Evolutionary conservation across 2,329 filamentous ascomycete genomes (phyloP).

Genomic region (Fusarium sp.): DNA sequence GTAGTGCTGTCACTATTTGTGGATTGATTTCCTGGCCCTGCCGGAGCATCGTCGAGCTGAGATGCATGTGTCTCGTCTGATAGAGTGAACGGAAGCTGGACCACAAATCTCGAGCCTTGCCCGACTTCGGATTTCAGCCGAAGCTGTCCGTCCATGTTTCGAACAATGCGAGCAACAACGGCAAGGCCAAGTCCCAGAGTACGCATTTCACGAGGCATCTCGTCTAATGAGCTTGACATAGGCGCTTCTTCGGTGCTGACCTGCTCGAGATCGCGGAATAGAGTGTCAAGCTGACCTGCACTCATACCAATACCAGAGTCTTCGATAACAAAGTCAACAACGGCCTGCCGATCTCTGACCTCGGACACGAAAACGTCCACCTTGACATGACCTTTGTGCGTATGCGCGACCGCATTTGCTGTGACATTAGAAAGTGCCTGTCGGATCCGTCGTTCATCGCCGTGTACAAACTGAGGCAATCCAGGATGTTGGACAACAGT

Average conservation of each 20-base stretch:
- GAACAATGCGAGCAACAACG: conserved; percentile 84
- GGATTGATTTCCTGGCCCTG: conserved; percentile 16
- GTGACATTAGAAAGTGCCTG: conserved; percentile 86
- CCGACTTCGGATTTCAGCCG: conserved; percentile 85
- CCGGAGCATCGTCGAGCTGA: conserved; percentile 16
- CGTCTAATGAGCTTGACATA: conserved; percentile 36
- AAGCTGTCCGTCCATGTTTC: conserved; percentile 92
- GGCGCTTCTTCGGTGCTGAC: conserved; percentile 62
- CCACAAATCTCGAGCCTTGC: conserved; percentile 84
- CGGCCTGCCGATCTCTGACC: conserved; percentile 64
- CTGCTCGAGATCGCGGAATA: conserved; percentile 70
- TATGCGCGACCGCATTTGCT: conserved; percentile 87
- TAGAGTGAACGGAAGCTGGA: conserved; percentile 80
- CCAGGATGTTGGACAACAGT: conserved; percentile 75
- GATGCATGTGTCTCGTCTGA: conserved; percentile 54
- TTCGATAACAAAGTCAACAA: conserved; percentile 79
- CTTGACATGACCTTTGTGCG: conserved; percentile 72
- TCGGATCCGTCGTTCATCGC: conserved; percentile 83
- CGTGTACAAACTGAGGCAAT: conserved; percentile 77
- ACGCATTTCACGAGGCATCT: conserved; percentile 50
- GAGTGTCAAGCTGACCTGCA: conserved; percentile 66
- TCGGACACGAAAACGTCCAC: conserved; percentile 76
- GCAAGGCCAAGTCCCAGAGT: conserved; percentile 86
- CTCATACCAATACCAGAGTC: conserved; percentile 83
- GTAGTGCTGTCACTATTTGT: conserved; percentile 35